Evolutionary conservation across 805 yeast species (phyloP), one percentile per base, ranked within the genome.

Genomic region (Ogataea pini): DNA sequence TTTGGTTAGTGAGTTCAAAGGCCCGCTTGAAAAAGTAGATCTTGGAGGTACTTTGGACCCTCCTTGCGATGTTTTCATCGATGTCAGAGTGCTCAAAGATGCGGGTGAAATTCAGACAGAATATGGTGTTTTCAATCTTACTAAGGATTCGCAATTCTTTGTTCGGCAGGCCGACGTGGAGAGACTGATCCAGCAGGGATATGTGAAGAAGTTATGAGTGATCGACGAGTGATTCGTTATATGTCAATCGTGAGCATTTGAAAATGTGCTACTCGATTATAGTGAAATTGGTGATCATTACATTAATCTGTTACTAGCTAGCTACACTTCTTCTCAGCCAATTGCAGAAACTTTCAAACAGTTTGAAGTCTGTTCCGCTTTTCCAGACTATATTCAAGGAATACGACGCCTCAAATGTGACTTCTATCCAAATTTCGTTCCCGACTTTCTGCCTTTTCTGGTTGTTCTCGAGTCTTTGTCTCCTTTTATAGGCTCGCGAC

Each of bases 21-120:
- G 94, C 8, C 78, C 79, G 3, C 81, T 89, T 68, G 78, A 88
- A 0, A 97, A 90, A 55, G 69, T 92, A 14, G 99, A 94, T 61
- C 69, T 94, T 20, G 80, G 92, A 24, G 98, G 97, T 0, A 82
- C 88, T n/a, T 62, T 94, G 56, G 87, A 79, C 18, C 99, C 99
- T 0, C 98, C 99, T 1, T 79, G 78, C 31, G 95, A 89, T 56
- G 86, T 94, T 24, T 94, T 92, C 58, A 87, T 92, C 8, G 99
- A 92, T 61, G 98, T 94, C 4, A 72, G 99, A 49, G 98, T 92
- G 7, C 68, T 92, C 44, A 86, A 86, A 63, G 96, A 92, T 60
- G 97, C 96, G 0, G 99, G 99, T 1, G 98, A 94, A 63, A 89
- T 92, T 29, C 97, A 91, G 62, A 94, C 99, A 0, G 99, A 92